Conservation (phyloP, 768 basidiomycete genomes). For the Boletus edulis region DNA sequence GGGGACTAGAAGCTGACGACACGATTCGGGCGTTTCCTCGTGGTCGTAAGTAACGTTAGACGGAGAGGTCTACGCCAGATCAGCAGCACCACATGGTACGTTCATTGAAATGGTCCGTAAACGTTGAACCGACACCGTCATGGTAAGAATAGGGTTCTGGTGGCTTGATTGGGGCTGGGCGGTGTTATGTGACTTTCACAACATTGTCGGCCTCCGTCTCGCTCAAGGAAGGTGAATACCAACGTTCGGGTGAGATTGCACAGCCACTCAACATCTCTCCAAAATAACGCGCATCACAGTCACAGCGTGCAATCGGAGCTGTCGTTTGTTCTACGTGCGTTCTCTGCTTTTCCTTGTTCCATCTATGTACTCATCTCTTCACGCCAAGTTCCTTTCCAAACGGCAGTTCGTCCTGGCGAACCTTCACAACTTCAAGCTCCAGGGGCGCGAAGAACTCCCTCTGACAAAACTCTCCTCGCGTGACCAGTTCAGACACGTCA, state of each 20-base stretch:
- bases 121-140: not conserved
- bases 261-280: conserved; percentile 10
- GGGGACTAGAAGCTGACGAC: not conserved
- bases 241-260: not conserved
- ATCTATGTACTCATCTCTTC: not conserved
- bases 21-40: not conserved
- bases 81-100: not conserved
- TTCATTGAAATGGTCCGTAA: not conserved
- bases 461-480: conserved; percentile 48
- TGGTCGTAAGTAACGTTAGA: not conserved
- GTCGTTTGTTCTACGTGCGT: conserved; percentile 22
- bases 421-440: conserved; percentile 23
- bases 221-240: no score
- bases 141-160: not conserved
- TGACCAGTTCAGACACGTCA: conserved; percentile 57
- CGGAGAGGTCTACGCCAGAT: not conserved
- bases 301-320: conserved; percentile 19
- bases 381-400: conserved; percentile 19
- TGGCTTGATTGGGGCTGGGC: not conserved
- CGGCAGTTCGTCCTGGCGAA: conserved; percentile 32
- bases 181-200: not conserved
- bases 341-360: not conserved
- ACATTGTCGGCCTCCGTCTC: not conserved
- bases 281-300: conserved; percentile 20
- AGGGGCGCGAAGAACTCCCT: conserved; percentile 31